Evolutionary conservation across 208 protist species (phyloP).

Genomic region (Porcisia deanei): DNA sequence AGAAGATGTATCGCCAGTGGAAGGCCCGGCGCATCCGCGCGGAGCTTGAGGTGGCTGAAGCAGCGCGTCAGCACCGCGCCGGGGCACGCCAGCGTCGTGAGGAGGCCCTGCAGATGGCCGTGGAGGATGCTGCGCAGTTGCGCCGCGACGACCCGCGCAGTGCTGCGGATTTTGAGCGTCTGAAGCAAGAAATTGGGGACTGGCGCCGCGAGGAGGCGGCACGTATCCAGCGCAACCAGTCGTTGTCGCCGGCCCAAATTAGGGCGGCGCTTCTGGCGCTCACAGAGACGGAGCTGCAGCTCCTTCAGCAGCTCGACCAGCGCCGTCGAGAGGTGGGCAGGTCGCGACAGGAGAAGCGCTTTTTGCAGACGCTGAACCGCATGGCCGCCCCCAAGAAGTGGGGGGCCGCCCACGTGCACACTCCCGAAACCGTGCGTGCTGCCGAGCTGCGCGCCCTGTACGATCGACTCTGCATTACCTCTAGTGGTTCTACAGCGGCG

Average conservation of each 20-base stretch:
- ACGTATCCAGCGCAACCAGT: conserved; percentile 60
- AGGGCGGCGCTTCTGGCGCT: conserved; percentile 83
- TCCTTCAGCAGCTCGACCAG: conserved; percentile 96
- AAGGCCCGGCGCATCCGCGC: conserved; percentile 83
- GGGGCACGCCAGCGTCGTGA: conserved; percentile 57
- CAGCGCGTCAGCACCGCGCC: conserved; percentile 59
- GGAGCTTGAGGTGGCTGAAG: conserved; percentile 59
- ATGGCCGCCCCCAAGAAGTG: conserved; percentile 90
- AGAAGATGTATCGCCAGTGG: conserved; percentile 93
- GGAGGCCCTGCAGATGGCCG: conserved; percentile 65
- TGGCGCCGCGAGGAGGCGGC: conserved; percentile 88
- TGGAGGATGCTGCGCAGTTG: conserved; percentile 78
- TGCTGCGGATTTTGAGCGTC: conserved; percentile 91
- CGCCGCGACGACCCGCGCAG: conserved; percentile 91
- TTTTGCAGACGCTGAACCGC: conserved; percentile 63
- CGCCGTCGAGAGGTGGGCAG: conserved; percentile 70
- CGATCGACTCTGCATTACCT: conserved; percentile 58
- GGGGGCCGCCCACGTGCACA: conserved; percentile 82
- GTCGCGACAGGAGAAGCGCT: conserved; percentile 61
- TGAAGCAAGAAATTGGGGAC: conserved; percentile 90
- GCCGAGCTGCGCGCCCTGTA: conserved; percentile 94
- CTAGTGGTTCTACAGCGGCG: neutral
- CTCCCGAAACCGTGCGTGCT: conserved; percentile 92
- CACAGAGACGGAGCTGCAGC: conserved; percentile 93
- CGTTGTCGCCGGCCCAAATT: conserved; percentile 52